phyloP scores from a whole-genome alignment of 805 yeast species.

The Kluyveromyces wickerhamii region DNA sequence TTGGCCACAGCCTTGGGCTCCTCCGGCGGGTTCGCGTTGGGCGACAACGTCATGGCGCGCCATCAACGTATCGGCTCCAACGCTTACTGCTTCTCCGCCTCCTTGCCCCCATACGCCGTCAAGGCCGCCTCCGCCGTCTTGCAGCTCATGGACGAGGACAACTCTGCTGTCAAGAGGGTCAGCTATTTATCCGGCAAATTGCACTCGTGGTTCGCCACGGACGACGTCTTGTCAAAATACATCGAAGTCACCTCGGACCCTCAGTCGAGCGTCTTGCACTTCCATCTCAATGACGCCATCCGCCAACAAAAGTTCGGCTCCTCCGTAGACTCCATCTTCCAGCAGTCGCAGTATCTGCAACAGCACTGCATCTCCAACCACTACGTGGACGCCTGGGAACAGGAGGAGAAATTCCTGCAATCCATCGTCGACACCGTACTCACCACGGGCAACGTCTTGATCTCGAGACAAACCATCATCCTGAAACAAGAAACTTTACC shows the following conservation, averaged over 20 bases:
- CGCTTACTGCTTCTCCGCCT: conserved; percentile 91
- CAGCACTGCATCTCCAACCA: conserved; percentile 28
- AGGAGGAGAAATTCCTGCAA: conserved; percentile 58
- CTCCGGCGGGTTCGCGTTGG: conserved; percentile 92
- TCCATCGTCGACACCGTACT: conserved; percentile 52
- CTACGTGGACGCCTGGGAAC: conserved; percentile 30
- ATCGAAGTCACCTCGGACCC: conserved; percentile 48
- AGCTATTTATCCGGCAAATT: conserved; percentile 35
- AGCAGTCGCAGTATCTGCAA: conserved; percentile 20
- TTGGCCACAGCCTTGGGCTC: conserved; percentile 75
- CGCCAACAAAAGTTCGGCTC: conserved; percentile 27
- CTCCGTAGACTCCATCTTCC: conserved; percentile 22
- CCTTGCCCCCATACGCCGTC: conserved; percentile 89
- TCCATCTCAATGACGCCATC: conserved; percentile 43
- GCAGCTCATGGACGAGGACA: conserved; percentile 38
- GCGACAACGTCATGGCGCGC: conserved; percentile 70
- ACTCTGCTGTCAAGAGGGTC: conserved; percentile 29
- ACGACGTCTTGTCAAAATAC: conserved; percentile 30
- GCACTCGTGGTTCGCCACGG: conserved; percentile 35
- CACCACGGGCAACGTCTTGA: conserved; percentile 43
- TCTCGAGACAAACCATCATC: conserved; percentile 56
- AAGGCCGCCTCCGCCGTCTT: conserved; percentile 51
- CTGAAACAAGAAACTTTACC: conserved; percentile 71
- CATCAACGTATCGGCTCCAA: conserved; percentile 87
- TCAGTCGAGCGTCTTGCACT: conserved; percentile 62